Conservation (phyloP, 768 basidiomycete species). For the Termitomyces titanicus region DNA sequence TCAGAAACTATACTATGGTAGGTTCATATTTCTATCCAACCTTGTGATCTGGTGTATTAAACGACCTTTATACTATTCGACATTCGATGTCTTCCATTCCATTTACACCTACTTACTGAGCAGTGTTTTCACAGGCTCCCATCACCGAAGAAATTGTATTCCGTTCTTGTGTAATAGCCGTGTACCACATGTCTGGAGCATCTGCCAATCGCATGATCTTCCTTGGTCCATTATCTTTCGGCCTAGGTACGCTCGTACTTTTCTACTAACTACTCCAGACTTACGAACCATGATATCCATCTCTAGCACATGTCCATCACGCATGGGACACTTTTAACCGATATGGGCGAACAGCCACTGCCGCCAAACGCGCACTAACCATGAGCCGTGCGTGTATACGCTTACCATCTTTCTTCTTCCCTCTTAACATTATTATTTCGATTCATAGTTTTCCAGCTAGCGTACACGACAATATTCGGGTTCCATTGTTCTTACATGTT, state of each 20-base stretch:
- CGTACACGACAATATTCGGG: slow-evolving; percentile 92
- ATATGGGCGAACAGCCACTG: slow-evolving; percentile 63
- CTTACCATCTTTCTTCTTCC: neutral
- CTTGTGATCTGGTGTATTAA: neutral
- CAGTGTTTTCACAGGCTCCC: slow-evolving; percentile 60
- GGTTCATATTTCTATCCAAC: slow-evolving; percentile 10
- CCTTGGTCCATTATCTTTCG: slow-evolving; percentile 82
- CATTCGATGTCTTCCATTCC: neutral
- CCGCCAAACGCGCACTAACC: slow-evolving; percentile 59
- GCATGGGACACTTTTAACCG: slow-evolving; percentile 82
- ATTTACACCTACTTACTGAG: neutral
- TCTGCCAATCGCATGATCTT: slow-evolving; percentile 64
- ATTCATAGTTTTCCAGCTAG: slow-evolving; percentile 73
- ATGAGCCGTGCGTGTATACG: slow-evolving; percentile 43
- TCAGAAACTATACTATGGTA: slow-evolving; percentile 66
- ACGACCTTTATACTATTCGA: neutral
- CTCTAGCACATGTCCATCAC: slow-evolving; percentile 88
- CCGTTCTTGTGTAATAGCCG: slow-evolving; percentile 75
- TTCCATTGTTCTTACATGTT: slow-evolving; percentile 85
- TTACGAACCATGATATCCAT: neutral
- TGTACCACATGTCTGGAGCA: slow-evolving; percentile 64
- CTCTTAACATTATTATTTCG: neutral
- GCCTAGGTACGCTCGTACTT: slow-evolving; percentile 56
- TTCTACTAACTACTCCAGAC: neutral
- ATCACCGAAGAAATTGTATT: slow-evolving; percentile 93